phyloP scores from a whole-genome alignment of 768 basidiomycete species.

The Lactarius psammicola region DNA sequence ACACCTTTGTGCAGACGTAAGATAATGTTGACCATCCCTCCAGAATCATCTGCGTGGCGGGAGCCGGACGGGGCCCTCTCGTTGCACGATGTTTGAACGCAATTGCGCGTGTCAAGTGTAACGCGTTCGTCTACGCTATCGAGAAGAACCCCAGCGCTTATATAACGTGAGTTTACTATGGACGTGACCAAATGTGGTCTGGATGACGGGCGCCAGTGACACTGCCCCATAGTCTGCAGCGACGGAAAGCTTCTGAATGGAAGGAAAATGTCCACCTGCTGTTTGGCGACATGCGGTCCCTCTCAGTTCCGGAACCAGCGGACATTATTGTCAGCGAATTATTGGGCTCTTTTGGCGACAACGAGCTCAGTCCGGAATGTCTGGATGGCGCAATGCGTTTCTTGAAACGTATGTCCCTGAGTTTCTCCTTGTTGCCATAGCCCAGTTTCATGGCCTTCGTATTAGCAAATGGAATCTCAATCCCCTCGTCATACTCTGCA shows the following conservation, averaged over 20 bases:
- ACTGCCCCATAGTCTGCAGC: slow-evolving; percentile 63
- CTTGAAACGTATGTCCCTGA: slow-evolving; percentile 57
- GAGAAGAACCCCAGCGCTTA: slow-evolving; percentile 98
- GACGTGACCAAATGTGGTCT: slow-evolving; percentile 10
- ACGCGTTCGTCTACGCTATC: slow-evolving; percentile 76
- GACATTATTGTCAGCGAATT: slow-evolving; percentile 96
- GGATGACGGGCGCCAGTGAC: slow-evolving; percentile 23
- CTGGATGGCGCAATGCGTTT: slow-evolving; percentile 94
- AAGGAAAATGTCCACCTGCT: slow-evolving; percentile 71
- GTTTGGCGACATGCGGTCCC: slow-evolving; percentile 91
- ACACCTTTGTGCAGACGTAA: not conserved
- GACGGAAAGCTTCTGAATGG: slow-evolving; percentile 82
- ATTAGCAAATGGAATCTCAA: slow-evolving; percentile 88
- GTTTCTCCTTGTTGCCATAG: not conserved
- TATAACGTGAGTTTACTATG: slow-evolving; percentile 68
- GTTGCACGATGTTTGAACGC: slow-evolving; percentile 83
- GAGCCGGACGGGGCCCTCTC: slow-evolving; percentile 92
- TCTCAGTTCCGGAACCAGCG: slow-evolving; percentile 80
- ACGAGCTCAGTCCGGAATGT: slow-evolving; percentile 97
- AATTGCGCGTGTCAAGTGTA: slow-evolving; percentile 59
- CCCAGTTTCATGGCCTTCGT: slow-evolving; percentile 15
- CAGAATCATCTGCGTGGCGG: slow-evolving; percentile 87
- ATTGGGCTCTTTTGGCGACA: slow-evolving; percentile 96
- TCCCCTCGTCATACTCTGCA: slow-evolving; percentile 94
- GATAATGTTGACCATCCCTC: not conserved